Conservation (phyloP, 495 filamentous ascomycete species). For the Penicillium psychrofluorescens region DNA sequence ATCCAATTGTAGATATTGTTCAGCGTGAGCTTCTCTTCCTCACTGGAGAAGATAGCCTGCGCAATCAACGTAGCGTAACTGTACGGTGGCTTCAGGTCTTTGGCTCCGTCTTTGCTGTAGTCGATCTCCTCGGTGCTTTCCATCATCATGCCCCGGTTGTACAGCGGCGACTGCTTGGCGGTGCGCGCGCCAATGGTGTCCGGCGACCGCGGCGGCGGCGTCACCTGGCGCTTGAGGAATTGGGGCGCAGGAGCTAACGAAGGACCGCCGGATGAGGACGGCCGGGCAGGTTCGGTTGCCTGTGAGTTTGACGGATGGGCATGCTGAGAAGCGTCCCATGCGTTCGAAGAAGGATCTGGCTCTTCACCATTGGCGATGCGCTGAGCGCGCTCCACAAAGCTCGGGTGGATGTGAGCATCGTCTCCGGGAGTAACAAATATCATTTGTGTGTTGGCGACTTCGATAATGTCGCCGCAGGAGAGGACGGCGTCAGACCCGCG, state of each 20-base stretch:
- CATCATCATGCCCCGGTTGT: conserved; percentile 63
- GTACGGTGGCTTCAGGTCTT: conserved; percentile 87
- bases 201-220: conserved; percentile 50
- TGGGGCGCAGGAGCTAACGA: conserved; percentile 63
- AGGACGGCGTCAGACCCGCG: conserved; percentile 57
- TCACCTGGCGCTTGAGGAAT: conserved; percentile 61
- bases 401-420: conserved; percentile 49
- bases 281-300: conserved; percentile 16
- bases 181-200: conserved; percentile 38
- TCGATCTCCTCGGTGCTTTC: conserved; percentile 76
- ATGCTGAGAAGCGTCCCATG: conserved; percentile 35
- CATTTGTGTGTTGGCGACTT: conserved; percentile 91
- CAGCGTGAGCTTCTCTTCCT: conserved; percentile 80
- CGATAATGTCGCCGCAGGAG: conserved; percentile 78
- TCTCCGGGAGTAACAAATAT: conserved; percentile 85
- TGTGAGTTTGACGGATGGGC: conserved; percentile 29
- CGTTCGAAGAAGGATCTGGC: conserved; percentile 15
- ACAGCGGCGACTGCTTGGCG: conserved; percentile 51
- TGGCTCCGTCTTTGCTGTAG: conserved; percentile 71
- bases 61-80: conserved; percentile 98
- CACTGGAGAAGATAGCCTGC: conserved; percentile 79
- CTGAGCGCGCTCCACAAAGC: conserved; percentile 44
- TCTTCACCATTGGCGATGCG: conserved; percentile 41
- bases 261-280: conserved; percentile 35
- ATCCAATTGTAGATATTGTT: conserved; percentile 91